Base-by-base conservation (phyloP, 331 rosid species). In the Spiraea crenata region DNA sequence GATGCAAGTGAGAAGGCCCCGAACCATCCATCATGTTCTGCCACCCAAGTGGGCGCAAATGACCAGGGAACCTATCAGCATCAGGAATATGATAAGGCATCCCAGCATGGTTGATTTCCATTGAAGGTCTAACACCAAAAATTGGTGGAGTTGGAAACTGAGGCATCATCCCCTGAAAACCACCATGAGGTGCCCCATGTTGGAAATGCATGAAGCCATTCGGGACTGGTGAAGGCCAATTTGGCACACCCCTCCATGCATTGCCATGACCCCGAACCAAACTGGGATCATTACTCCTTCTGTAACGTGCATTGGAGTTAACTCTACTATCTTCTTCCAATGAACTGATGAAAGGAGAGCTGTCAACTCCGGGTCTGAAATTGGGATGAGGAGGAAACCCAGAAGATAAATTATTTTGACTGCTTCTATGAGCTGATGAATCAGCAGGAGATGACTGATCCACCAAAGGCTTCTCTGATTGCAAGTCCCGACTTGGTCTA, bases 161-260 rank as follows among this genome's bases (percentile, higher is more conserved):
- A 5, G 92, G 92, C 63, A 93, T 76, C 80, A 88, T 87, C 70
- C 95, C 82, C 65, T 88, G 98, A 85, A 93, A 93, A 51, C 90
- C 91, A 73, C 93, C 93, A 72, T 87, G 92, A 65, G 89, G 83
- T 52, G 89, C 95, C 58, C 97, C 97, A 39, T 88, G 97, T 54
- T 87, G 97, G 85, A 90, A 93, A 74, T 93, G 98, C 78, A 87
- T 85, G 79, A 87, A 88, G 65, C 96, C 96, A 83, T 90, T 93
- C 57, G 92, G 92, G 37, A 88, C 81, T 0, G 96, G 93, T 48
- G 93, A 79, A 50, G 77, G 73, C 98, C 98, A 93, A 82, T 81
- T 84, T 65, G 96, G 92, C 59, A 85, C 82, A 57, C 89, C 96
- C 81, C 98, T 93, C 97, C 98, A 93, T 52, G 92, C 74, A 78